phyloP scores from a whole-genome alignment of 2,329 filamentous ascomycete genomes.

The Epichloe elymi region DNA sequence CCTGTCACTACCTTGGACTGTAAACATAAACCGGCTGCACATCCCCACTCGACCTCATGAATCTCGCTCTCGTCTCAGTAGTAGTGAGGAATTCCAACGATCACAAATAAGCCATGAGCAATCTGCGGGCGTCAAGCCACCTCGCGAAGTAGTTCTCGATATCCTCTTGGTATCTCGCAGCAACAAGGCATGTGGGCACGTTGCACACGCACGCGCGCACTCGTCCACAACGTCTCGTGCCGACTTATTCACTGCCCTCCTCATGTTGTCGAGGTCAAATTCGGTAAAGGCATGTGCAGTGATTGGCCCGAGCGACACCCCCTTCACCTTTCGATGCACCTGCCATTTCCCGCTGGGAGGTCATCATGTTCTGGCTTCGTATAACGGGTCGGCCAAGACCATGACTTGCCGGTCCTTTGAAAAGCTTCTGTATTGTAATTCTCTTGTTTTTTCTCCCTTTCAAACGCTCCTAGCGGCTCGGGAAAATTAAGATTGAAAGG shows the following conservation, averaged over 20 bases:
- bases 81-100: no score
- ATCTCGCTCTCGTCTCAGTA: no score
- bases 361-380: neutral
- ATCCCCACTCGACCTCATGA: no score
- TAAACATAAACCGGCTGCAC: no score
- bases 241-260: neutral
- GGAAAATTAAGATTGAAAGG: no score
- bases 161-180: neutral
- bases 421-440: no score
- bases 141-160: no score
- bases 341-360: neutral
- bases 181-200: neutral
- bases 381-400: neutral
- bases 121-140: no score
- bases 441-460: no score
- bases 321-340: neutral
- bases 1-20: no score
- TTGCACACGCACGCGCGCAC: neutral
- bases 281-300: constrained; percentile 14
- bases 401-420: neutral
- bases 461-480: neutral
- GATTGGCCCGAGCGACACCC: constrained; percentile 11
- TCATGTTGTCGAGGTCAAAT: constrained; percentile 7
- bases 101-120: no score
- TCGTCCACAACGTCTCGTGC: neutral